These are phyloP conservation scores for Naganishia onofrii DNA, from an alignment of 768 basidiomycete species.

Conservation along the genomic window DNA sequence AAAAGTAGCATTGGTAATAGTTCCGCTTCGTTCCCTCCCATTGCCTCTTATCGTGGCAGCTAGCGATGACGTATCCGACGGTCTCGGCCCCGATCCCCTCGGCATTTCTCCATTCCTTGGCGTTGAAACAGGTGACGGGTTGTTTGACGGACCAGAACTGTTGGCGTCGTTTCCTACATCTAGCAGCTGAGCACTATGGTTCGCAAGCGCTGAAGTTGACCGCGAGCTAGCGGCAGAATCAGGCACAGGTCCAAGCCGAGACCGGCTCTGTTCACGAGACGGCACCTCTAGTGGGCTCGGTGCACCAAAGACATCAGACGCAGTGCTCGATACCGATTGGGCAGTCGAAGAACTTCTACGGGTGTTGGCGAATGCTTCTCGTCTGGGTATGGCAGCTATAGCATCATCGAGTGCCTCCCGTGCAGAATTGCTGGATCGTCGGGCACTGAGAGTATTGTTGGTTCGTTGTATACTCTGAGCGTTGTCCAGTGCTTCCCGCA, in stretches of 20 bases:
- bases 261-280: neutral
- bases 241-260: neutral
- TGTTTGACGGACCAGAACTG: conserved; percentile 14
- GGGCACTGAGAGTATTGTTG: too few relatives aligned
- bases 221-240: conserved; percentile 15
- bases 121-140: conserved; percentile 15
- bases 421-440: too few relatives aligned
- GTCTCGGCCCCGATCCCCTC: neutral
- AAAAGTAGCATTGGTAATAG: conserved; percentile 20
- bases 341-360: conserved; percentile 3
- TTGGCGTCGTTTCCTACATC: conserved; percentile 15
- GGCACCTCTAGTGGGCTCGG: neutral
- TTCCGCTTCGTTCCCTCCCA: conserved; percentile 25
- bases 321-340: conserved; percentile 1
- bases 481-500: too few relatives aligned
- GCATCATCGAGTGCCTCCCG: too few relatives aligned
- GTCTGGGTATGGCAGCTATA: neutral
- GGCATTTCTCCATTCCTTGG: conserved; percentile 7
- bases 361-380: neutral
- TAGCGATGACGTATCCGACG: neutral
- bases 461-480: too few relatives aligned
- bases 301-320: conserved; percentile 1
- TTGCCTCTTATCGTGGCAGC: neutral
- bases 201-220: neutral
- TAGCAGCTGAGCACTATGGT: conserved; percentile 1